phyloP scores from a whole-genome alignment of 441 rosid species.

The Lepidium campestre region DNA sequence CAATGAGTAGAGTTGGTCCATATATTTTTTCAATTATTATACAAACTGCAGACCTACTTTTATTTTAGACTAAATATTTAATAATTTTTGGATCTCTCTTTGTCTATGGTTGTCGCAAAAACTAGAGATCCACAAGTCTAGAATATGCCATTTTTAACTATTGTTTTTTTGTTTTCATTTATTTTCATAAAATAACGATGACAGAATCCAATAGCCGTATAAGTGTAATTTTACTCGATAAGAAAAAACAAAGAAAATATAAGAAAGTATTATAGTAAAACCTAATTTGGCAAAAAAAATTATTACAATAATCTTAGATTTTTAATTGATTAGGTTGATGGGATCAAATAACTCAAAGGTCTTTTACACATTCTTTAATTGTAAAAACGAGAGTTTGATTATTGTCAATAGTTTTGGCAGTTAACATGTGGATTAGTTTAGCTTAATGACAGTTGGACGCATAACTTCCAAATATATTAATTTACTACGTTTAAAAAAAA shows the following conservation, averaged over 20 bases:
- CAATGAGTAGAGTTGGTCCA: constrained; percentile 25
- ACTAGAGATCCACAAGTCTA: constrained; percentile 25
- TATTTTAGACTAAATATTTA: constrained; percentile 1
- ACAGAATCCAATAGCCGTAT: too few species aligned
- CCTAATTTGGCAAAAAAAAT: too few species aligned
- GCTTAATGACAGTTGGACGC: not conserved
- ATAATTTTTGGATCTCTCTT: constrained; percentile 2
- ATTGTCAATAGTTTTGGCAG: not conserved
- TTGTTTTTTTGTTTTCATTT: not conserved
- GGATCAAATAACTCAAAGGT: not conserved
- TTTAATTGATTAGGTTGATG: not conserved
- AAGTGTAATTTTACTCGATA: too few species aligned
- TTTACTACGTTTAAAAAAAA: not conserved
- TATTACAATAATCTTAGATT: too few species aligned
- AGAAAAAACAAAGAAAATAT: too few species aligned
- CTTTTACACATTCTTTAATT: not conserved
- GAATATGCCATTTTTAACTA: constrained; percentile 4
- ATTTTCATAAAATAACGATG: not conserved
- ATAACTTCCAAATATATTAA: not conserved
- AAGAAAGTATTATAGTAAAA: too few species aligned
- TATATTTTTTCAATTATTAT: not conserved
- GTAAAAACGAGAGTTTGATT: not conserved
- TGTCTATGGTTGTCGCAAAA: constrained; percentile 8
- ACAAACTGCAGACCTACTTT: not conserved
- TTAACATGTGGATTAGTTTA: constrained; percentile 25